Conservation (phyloP, 805 yeast genomes). For the Wickerhamiella bombiphila region DNA sequence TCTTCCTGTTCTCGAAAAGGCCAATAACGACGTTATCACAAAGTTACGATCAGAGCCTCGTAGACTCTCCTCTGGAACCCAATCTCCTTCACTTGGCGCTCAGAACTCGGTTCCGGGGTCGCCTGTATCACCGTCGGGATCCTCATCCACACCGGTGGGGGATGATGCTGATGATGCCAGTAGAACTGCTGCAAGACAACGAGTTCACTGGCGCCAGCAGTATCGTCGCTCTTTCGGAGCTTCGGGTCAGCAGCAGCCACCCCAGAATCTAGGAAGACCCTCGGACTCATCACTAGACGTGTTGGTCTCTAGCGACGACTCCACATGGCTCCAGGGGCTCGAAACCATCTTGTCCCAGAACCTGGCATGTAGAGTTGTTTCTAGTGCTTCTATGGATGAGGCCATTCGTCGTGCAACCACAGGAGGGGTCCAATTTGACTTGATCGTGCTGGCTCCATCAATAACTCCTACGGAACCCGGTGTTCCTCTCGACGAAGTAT, state of each 20-base stretch:
- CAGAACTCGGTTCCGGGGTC: too few species aligned
- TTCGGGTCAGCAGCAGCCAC: neutral
- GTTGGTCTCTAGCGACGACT: slow-evolving; percentile 74
- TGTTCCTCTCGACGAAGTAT: slow-evolving; percentile 7
- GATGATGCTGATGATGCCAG: too few species aligned
- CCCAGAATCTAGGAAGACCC: neutral
- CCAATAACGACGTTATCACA: slow-evolving; percentile 83
- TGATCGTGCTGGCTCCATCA: slow-evolving; percentile 52
- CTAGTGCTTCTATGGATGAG: slow-evolving; percentile 69
- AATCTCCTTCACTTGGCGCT: slow-evolving; percentile 6
- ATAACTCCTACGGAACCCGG: neutral
- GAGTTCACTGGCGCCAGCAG: slow-evolving; percentile 14
- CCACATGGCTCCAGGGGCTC: slow-evolving; percentile 58
- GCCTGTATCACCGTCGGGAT: neutral
- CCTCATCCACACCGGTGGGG: neutral
- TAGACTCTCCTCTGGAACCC: slow-evolving; percentile 31
- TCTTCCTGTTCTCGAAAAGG: slow-evolving; percentile 77
- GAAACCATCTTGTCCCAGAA: slow-evolving; percentile 48
- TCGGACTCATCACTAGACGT: slow-evolving; percentile 29
- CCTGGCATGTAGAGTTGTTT: slow-evolving; percentile 66
- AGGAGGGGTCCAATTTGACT: slow-evolving; percentile 68
- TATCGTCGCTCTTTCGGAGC: slow-evolving; percentile 8
- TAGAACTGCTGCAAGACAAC: slow-evolving; percentile 12
- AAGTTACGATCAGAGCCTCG: slow-evolving; percentile 57
- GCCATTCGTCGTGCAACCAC: slow-evolving; percentile 58